Conservation (phyloP, 1,284 basidiomycete genomes). For the Flammula alnicola region DNA sequence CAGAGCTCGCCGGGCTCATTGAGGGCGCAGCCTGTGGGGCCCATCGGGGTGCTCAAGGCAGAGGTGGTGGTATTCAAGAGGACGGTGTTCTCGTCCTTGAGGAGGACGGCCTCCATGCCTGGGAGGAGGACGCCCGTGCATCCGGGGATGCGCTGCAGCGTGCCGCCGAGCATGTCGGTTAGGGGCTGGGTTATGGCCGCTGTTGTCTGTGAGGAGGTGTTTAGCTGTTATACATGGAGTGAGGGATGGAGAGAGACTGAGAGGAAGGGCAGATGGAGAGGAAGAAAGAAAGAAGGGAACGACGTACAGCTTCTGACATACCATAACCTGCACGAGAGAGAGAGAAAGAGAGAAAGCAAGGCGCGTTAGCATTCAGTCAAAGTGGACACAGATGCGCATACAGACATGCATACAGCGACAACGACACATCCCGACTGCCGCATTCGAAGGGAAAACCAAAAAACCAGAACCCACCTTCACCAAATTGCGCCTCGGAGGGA, state of each 20-base stretch:
- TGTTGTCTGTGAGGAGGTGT: slow-evolving; percentile 56
- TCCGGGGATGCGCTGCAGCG: slow-evolving; percentile 43
- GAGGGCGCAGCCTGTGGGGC: slow-evolving; percentile 26
- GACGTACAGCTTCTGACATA: slow-evolving; percentile 72
- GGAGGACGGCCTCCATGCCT: slow-evolving; percentile 57
- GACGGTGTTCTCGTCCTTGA: slow-evolving; percentile 14
- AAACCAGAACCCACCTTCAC: slow-evolving; percentile 60
- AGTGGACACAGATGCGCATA: too few species aligned
- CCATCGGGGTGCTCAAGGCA: slow-evolving; percentile 52
- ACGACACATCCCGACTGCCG: too few species aligned
- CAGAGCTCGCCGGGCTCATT: slow-evolving; percentile 71
- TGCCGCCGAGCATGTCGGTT: slow-evolving; percentile 51
- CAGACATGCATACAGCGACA: too few species aligned
- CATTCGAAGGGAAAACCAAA: too few species aligned
- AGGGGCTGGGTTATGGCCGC: slow-evolving; percentile 49
- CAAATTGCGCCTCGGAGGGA: slow-evolving; percentile 39
- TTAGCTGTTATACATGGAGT: too few species aligned
- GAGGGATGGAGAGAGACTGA: too few species aligned
- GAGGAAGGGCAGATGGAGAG: not conserved
- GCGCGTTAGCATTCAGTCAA: too few species aligned
- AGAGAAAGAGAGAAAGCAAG: slow-evolving; percentile 5
- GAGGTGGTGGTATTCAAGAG: too few species aligned
- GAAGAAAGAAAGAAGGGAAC: not conserved
- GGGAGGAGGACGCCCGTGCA: slow-evolving; percentile 64
- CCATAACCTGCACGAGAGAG: slow-evolving; percentile 61